Conservation (phyloP, 495 filamentous ascomycete species). For the Penicillium turbatum region DNA sequence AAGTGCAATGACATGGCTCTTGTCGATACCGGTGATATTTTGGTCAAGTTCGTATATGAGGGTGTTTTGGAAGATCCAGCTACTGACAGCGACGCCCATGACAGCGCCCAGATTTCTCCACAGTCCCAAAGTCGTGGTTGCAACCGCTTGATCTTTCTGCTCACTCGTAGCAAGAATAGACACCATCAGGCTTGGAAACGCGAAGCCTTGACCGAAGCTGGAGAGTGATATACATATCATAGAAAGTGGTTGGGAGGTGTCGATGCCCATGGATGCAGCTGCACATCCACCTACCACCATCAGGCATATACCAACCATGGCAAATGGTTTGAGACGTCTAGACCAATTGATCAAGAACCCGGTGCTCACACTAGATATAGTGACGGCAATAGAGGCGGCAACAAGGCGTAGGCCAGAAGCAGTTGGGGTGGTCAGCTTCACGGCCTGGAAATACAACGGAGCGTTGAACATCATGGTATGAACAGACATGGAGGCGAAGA, state of each 20-base stretch:
- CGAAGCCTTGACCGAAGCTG: conserved; percentile 62
- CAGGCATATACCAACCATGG: conserved; percentile 51
- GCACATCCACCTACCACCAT: conserved; percentile 53
- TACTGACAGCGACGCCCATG: conserved; percentile 65
- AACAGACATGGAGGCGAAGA: conserved; percentile 57
- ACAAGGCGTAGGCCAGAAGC: conserved; percentile 68
- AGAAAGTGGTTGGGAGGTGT: conserved; percentile 55
- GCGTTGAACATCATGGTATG: conserved; percentile 75
- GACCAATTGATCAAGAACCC: conserved; percentile 69
- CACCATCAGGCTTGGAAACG: conserved; percentile 60
- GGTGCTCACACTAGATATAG: conserved; percentile 55
- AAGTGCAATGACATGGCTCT: conserved; percentile 45
- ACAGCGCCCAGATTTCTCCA: conserved; percentile 67
- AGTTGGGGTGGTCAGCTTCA: conserved; percentile 67
- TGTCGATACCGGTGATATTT: conserved; percentile 53
- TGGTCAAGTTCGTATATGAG: conserved; percentile 54
- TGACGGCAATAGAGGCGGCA: conserved; percentile 54
- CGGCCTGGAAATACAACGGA: conserved; percentile 76
- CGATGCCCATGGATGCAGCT: conserved; percentile 48
- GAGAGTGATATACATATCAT: conserved; percentile 58
- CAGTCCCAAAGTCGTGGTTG: conserved; percentile 64
- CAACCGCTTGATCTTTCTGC: conserved; percentile 70
- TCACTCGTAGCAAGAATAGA: conserved; percentile 62
- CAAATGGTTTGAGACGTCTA: conserved; percentile 57
- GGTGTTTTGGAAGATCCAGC: conserved; percentile 71